Percentiles rank a stretch among this genome's conserved stretches.
Conservation (phyloP, 2,329 filamentous ascomycete genomes). For the Akanthomyces dipterigenus region DNA sequence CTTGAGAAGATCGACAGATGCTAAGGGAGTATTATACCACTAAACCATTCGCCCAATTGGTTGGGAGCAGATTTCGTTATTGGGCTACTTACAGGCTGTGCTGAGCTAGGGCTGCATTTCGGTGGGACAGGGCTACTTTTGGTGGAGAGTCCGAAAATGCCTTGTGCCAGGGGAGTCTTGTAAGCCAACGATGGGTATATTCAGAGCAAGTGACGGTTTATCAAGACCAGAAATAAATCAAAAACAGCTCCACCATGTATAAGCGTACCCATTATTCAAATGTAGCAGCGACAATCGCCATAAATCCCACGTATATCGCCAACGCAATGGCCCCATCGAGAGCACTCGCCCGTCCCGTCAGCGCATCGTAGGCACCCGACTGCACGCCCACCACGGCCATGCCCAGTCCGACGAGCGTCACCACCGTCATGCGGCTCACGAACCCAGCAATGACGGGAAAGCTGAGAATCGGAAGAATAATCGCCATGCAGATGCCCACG, state of each 20-base stretch:
- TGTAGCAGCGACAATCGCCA: conserved; percentile 7
- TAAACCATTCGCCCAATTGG: conserved; percentile 15
- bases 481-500: conserved; percentile 21
- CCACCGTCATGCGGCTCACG: conserved; percentile 49
- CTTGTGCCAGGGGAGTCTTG: neutral
- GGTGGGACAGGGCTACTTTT: neutral
- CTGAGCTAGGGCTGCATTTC: conserved; percentile 4
- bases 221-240: neutral
- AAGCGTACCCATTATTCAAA: conserved; percentile 10
- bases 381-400: conserved; percentile 28
- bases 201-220: neutral
- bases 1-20: conserved; percentile 2
- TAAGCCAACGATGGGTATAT: neutral
- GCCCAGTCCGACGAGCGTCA: conserved; percentile 44
- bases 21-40: conserved; percentile 14
- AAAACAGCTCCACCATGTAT: neutral
- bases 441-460: conserved; percentile 53
- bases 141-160: neutral
- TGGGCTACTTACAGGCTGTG: conserved; percentile 8
- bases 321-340: conserved; percentile 10
- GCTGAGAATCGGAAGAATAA: conserved; percentile 51
- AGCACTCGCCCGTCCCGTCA: conserved; percentile 15
- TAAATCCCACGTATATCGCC: conserved; percentile 5
- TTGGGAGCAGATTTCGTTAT: conserved; percentile 4
- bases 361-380: conserved; percentile 17